These are phyloP conservation scores for Coprinellus micaceus DNA, from an alignment of 768 basidiomycete genomes.

Conservation along the genomic window DNA sequence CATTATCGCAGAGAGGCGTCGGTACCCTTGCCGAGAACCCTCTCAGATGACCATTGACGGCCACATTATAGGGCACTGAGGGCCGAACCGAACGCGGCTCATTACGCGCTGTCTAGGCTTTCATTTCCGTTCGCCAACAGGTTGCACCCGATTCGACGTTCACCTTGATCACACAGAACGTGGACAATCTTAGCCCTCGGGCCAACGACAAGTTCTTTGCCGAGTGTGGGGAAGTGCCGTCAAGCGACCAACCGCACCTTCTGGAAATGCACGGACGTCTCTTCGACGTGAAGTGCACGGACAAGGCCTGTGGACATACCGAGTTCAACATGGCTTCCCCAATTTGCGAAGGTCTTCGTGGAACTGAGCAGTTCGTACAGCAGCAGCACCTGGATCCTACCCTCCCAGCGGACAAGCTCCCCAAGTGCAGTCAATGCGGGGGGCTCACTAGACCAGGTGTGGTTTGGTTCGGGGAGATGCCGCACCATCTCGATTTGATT, in stretches of 20 bases:
- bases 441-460: constrained; percentile 48
- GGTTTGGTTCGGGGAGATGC: constrained; percentile 56
- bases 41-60: constrained; percentile 1
- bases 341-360: constrained; percentile 41
- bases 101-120: constrained; percentile 45
- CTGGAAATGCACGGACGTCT: constrained; percentile 65
- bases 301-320: constrained; percentile 32
- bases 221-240: constrained; percentile 8
- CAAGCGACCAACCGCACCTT: constrained; percentile 24
- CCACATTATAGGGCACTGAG: constrained; percentile 37
- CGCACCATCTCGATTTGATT: constrained; percentile 36
- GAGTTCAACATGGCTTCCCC: constrained; percentile 41
- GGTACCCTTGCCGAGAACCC: constrained; percentile 11
- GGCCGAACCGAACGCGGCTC: constrained; percentile 54
- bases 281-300: constrained; percentile 51
- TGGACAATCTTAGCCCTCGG: constrained; percentile 49
- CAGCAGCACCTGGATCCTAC: constrained; percentile 30
- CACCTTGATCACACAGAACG: constrained; percentile 57
- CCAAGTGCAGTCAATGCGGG: constrained; percentile 41
- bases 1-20: constrained; percentile 56
- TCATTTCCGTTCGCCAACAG: constrained; percentile 35
- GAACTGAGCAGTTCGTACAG: constrained; percentile 40
- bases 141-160: constrained; percentile 44
- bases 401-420: constrained; percentile 38
- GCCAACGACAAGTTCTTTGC: constrained; percentile 30